A percentile compares a stretch with the other conserved stretches of the same genome.
Evolutionary conservation across 768 basidiomycete genomes (phyloP).

Genomic region (Suillus occidentalis): DNA sequence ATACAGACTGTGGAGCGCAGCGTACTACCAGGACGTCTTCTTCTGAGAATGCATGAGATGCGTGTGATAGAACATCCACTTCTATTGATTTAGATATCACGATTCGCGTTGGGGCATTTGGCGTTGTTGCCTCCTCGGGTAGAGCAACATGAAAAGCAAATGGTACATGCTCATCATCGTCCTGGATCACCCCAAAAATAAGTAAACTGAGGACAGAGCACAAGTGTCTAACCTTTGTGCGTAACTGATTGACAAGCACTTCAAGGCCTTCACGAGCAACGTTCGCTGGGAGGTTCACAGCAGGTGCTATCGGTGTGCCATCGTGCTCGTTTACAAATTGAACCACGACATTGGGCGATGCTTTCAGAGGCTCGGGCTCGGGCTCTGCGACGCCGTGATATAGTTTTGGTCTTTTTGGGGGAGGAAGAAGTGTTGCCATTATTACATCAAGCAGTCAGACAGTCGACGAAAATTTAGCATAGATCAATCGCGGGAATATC

Average conservation of each 20-base stretch:
- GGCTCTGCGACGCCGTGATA: constrained; percentile 75
- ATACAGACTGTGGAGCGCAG: constrained; percentile 95
- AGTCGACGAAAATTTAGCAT: not conserved
- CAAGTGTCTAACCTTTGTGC: constrained; percentile 56
- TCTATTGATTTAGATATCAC: constrained; percentile 85
- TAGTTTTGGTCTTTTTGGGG: constrained; percentile 84
- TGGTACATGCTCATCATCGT: constrained; percentile 84
- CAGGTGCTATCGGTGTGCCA: constrained; percentile 77
- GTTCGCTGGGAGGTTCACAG: constrained; percentile 87
- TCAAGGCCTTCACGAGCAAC: constrained; percentile 82
- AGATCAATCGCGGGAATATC: not conserved
- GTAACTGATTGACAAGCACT: constrained; percentile 84
- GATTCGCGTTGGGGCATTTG: constrained; percentile 65
- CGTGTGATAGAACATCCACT: constrained; percentile 72
- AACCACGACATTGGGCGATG: constrained; percentile 74
- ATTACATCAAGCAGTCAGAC: not conserved
- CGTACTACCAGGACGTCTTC: constrained; percentile 88
- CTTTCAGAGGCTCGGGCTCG: constrained; percentile 44
- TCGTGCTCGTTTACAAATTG: constrained; percentile 93
- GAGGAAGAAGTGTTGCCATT: constrained; percentile 87
- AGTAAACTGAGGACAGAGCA: not conserved
- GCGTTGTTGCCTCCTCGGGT: constrained; percentile 53
- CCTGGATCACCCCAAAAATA: constrained; percentile 10
- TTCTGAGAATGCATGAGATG: constrained; percentile 68
- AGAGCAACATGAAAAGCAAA: constrained; percentile 87